phyloP scores from a whole-genome alignment of 139 green algal species.

The Micractinium conductrix region DNA sequence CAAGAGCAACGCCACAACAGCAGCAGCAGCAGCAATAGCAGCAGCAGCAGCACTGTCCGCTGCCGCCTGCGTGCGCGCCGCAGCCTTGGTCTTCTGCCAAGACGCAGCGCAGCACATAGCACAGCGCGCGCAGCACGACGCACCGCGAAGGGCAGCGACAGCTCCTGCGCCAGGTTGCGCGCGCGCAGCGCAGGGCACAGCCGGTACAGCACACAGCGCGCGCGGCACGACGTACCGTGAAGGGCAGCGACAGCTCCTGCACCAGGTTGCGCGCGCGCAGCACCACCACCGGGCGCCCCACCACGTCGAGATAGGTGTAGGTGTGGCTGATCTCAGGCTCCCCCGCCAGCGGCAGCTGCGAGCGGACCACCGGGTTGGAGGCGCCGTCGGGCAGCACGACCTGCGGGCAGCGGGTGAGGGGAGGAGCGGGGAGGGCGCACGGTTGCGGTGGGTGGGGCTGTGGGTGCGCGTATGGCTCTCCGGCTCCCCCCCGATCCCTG shows the following conservation, averaged over 20 bases:
- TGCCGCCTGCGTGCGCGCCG: no score
- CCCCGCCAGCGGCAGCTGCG: neutral
- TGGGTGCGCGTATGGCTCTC: neutral
- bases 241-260: constrained; percentile 45
- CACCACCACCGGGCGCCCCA: constrained; percentile 84
- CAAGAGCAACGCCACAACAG: no score
- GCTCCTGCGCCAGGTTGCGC: constrained; percentile 67
- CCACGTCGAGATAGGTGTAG: constrained; percentile 88
- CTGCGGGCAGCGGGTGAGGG: constrained; percentile 28
- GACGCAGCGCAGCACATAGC: no score
- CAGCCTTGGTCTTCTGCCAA: no score
- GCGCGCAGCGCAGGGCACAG: constrained; percentile 77
- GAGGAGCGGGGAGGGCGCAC: neutral
- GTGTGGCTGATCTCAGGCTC: neutral
- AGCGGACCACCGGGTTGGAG: constrained; percentile 43
- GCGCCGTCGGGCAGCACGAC: constrained; percentile 87
- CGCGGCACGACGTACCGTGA: constrained; percentile 53
- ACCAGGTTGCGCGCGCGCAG: constrained; percentile 73
- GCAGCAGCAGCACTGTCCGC: no score
- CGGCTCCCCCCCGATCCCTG: no score
- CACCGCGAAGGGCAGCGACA: constrained; percentile 47
- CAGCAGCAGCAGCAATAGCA: no score
- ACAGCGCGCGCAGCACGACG: no score
- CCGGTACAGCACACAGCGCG: no score
- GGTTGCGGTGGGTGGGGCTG: neutral